Conservation (phyloP, 306 rosid species). For the Trifolium subterraneum region DNA sequence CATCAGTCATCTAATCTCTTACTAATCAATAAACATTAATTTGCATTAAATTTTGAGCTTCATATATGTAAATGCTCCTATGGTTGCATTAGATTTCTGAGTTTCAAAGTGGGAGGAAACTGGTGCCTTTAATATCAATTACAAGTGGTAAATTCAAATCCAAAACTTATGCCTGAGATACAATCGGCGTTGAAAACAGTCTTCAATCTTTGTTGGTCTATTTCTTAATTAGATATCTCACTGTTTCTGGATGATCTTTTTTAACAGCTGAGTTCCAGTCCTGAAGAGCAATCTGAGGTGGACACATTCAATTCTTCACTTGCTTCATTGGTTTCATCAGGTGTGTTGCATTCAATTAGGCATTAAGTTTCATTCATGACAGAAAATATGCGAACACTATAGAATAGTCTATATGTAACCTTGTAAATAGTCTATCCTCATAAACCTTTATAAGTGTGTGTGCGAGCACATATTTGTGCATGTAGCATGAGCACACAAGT, state of each 20-base stretch:
- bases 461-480: not conserved
- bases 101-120: slow-evolving; percentile 19
- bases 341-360: slow-evolving; percentile 47
- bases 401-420: not conserved
- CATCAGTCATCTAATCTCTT: slow-evolving; percentile 22
- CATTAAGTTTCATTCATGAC: no score
- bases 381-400: no score
- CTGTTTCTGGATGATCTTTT: slow-evolving; percentile 38
- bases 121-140: slow-evolving; percentile 2
- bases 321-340: slow-evolving; percentile 80
- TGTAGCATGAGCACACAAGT: slow-evolving; percentile 11
- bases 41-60: not conserved
- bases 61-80: slow-evolving; percentile 3
- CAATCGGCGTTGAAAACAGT: not conserved
- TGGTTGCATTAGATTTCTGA: slow-evolving; percentile 28
- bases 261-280: slow-evolving; percentile 79
- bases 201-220: slow-evolving; percentile 19
- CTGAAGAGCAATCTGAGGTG: slow-evolving; percentile 82
- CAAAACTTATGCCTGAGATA: not conserved
- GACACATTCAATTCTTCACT: slow-evolving; percentile 83
- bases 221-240: slow-evolving; percentile 45
- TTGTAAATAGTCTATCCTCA: not conserved
- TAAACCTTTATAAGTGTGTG: not conserved
- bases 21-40: not conserved
- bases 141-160: slow-evolving; percentile 23